Conservation (phyloP, 1,139 yeast genomes). For the Protomyces inundatus region DNA sequence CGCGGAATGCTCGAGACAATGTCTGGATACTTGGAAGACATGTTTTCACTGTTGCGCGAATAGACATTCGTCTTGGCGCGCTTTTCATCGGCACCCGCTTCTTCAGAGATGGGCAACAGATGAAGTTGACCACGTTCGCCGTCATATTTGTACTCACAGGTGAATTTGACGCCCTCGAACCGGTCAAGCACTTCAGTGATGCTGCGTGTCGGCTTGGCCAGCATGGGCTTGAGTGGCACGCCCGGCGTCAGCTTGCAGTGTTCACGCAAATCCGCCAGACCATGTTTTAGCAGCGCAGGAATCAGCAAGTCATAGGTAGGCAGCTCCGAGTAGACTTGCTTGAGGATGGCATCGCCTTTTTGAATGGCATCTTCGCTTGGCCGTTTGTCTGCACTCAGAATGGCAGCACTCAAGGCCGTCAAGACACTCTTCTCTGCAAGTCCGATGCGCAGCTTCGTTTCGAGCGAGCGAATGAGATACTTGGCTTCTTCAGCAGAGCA, state of each 20-base stretch:
- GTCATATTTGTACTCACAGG: constrained; percentile 94
- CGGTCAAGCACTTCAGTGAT: constrained; percentile 84
- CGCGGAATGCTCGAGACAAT: constrained; percentile 63
- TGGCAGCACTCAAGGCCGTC: constrained; percentile 77
- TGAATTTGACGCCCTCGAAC: constrained; percentile 61
- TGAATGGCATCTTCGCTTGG: constrained; percentile 33
- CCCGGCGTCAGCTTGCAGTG: constrained; percentile 81
- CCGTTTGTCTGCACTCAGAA: constrained; percentile 42
- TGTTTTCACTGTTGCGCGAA: constrained; percentile 92
- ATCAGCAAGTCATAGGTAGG: constrained; percentile 85
- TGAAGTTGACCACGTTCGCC: constrained; percentile 98
- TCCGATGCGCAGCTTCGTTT: constrained; percentile 88
- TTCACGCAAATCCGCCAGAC: constrained; percentile 59
- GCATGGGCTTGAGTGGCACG: constrained; percentile 93
- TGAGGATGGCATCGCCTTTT: constrained; percentile 67
- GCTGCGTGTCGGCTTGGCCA: constrained; percentile 95
- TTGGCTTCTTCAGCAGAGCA: constrained; percentile 88
- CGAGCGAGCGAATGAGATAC: constrained; percentile 79
- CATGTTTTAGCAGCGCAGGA: constrained; percentile 58
- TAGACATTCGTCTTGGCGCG: constrained; percentile 65
- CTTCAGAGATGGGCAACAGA: constrained; percentile 45
- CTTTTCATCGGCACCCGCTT: constrained; percentile 13
- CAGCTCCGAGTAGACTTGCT: constrained; percentile 83
- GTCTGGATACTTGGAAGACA: constrained; percentile 95
- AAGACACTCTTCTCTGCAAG: constrained; percentile 90